A percentile compares a stretch with the other conserved stretches of the same genome.
phyloP scores from a whole-genome alignment of 2,329 filamentous ascomycete species.

The Paracorniculantispora psalliotae region DNA sequence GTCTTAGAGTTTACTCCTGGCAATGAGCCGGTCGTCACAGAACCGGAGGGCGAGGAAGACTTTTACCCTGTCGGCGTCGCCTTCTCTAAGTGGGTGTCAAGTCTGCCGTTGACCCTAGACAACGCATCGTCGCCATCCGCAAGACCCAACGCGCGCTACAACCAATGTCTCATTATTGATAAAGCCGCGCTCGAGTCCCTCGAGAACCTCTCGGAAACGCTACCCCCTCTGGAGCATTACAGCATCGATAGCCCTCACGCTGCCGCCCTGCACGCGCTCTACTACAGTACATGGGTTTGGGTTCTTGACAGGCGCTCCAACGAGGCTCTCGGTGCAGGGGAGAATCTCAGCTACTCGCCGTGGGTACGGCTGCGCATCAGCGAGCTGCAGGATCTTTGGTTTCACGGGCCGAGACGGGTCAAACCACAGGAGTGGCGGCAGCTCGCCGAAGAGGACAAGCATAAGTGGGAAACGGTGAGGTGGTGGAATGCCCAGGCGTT shows the following conservation, averaged over 20 bases:
- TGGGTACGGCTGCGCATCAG: background rate
- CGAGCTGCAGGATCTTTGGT: background rate
- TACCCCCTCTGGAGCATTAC: background rate
- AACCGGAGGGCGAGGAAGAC: constrained; percentile 3
- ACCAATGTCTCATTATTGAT: constrained; percentile 7
- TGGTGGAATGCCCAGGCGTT: constrained; percentile 4
- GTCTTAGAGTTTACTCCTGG: constrained; percentile 1
- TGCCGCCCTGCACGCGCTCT: background rate
- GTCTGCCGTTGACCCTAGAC: background rate
- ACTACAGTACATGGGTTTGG: constrained; percentile 2
- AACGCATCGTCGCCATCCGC: background rate
- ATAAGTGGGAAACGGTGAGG: constrained; percentile 4
- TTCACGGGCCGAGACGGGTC: background rate
- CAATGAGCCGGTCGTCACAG: background rate
- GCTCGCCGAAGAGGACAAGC: constrained; percentile 2
- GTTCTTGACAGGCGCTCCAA: constrained; percentile 3
- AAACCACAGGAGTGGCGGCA: background rate
- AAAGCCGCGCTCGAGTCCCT: constrained; percentile 1
- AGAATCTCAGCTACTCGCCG: constrained; percentile 1
- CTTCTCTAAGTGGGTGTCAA: constrained; percentile 5
- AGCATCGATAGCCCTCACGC: background rate
- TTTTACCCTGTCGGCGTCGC: background rate
- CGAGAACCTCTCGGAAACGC: background rate
- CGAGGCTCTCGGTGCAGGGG: background rate
- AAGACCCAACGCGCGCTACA: constrained; percentile 2